Evolutionary conservation across 177 flowering plant genomes (phyloP).

Genomic region (Vitis hybrid): DNA sequence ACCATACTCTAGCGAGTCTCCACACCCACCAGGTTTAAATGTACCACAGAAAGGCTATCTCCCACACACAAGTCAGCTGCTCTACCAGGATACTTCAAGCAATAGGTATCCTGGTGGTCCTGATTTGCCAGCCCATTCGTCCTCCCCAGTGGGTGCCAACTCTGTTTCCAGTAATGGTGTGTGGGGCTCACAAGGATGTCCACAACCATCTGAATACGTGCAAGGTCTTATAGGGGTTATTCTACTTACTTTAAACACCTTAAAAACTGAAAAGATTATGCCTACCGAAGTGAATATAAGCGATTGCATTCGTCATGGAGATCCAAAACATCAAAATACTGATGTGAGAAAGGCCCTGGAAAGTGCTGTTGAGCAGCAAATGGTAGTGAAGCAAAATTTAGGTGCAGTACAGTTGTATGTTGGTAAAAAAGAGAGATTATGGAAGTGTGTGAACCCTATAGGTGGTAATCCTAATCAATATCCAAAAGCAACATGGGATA

Average conservation of each 20-base stretch:
- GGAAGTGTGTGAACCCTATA: conserved; percentile 80
- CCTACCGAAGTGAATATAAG: conserved; percentile 84
- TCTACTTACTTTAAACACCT: conserved; percentile 67
- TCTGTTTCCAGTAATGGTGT: conserved; percentile 26
- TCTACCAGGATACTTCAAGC: conserved; percentile 25
- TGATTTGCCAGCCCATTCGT: conserved; percentile 31
- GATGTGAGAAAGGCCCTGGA: conserved; percentile 73
- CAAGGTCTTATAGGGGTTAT: conserved; percentile 71
- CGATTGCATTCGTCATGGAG: conserved; percentile 78
- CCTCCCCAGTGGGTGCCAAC: conserved; percentile 23
- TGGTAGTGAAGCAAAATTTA: conserved; percentile 56
- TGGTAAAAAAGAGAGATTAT: conserved; percentile 59
- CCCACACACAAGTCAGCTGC: conserved; percentile 16
- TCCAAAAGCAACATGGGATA: conserved; percentile 66
- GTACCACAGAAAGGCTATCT: conserved; percentile 27
- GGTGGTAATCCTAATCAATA: conserved; percentile 52
- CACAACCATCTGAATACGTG: conserved; percentile 53
- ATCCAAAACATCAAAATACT: conserved; percentile 48
- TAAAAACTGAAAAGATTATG: conserved; percentile 67
- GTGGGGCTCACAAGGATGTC: conserved; percentile 56
- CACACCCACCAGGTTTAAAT: conserved; percentile 25
- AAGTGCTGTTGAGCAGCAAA: conserved; percentile 62
- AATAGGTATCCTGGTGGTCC: conserved; percentile 29
- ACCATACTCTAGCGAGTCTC: conserved; percentile 23
- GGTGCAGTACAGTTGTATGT: conserved; percentile 58